A percentile compares a stretch with the other conserved stretches of the same genome.
Conservation (phyloP, 306 rosid species). For the Quercus bicolor region DNA sequence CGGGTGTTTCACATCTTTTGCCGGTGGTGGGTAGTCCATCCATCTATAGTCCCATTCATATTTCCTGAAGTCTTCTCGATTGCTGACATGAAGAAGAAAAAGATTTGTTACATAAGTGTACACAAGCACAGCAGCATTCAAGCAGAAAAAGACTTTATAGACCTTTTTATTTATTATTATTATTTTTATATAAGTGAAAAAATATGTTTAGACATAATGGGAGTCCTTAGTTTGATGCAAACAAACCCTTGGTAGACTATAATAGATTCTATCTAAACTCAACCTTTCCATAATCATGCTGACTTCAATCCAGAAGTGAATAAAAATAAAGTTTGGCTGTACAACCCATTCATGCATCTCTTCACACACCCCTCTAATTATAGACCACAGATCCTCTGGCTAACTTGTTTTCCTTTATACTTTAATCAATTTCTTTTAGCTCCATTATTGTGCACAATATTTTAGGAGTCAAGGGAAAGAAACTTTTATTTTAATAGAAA, state of each 20-base stretch:
- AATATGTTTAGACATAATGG: neutral
- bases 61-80: slow-evolving; percentile 36
- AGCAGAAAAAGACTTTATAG: neutral
- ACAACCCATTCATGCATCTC: neutral
- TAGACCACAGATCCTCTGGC: neutral
- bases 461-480: neutral
- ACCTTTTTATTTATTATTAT: too few species aligned
- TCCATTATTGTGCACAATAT: neutral
- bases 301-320: neutral
- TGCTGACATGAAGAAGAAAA: slow-evolving; percentile 32
- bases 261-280: neutral
- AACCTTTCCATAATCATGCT: neutral
- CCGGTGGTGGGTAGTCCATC: slow-evolving; percentile 79
- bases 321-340: neutral
- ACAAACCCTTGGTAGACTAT: neutral
- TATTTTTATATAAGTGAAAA: neutral
- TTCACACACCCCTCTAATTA: neutral
- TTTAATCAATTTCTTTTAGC: neutral
- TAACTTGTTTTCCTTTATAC: neutral
- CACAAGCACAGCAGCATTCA: neutral
- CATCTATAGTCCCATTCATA: slow-evolving; percentile 88
- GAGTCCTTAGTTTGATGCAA: neutral
- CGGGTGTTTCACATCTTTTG: slow-evolving; percentile 57
- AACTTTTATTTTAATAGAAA: too few species aligned
- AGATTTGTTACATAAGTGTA: neutral